A percentile compares a stretch with the other conserved stretches of the same genome.
phyloP scores from a whole-genome alignment of 2,329 filamentous ascomycete species.

The Pestalotiopsis sp. region DNA sequence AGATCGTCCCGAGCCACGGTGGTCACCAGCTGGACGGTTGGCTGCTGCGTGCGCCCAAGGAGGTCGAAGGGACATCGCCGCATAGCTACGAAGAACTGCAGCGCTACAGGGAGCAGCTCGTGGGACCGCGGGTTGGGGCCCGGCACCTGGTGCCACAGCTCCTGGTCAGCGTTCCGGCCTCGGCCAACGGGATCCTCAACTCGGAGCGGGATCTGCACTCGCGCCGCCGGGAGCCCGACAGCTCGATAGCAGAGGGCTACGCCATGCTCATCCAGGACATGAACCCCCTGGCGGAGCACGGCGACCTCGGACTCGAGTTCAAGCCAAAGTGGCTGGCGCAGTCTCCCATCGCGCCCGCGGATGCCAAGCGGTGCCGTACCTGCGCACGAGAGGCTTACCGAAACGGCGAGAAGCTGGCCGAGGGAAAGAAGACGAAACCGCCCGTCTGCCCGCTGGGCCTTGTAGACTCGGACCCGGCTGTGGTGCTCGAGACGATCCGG shows the following conservation, averaged over 20 bases:
- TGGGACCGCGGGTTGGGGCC: conserved; percentile 48
- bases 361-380: conserved; percentile 70
- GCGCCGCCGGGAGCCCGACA: conserved; percentile 12
- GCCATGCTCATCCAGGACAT: conserved; percentile 78
- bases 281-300: conserved; percentile 44
- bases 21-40: conserved; percentile 40
- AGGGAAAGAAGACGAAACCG: conserved; percentile 35
- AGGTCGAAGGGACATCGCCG: conserved; percentile 47
- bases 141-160: conserved; percentile 34
- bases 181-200: conserved; percentile 56
- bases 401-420: conserved; percentile 46
- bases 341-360: conserved; percentile 69
- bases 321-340: conserved; percentile 86
- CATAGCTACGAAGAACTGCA: conserved; percentile 45
- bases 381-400: conserved; percentile 62
- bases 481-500: conserved; percentile 46
- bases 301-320: conserved; percentile 64
- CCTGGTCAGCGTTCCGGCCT: conserved; percentile 27
- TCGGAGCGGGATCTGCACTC: conserved; percentile 52
- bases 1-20: conserved; percentile 45
- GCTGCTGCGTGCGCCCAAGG: conserved; percentile 65
- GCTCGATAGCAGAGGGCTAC: conserved; percentile 57
- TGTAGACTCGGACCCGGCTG: conserved; percentile 51
- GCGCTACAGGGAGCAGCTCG: conserved; percentile 55
- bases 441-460: conserved; percentile 69